Conservation (phyloP, 495 filamentous ascomycete species). For the Penicillium cosmopolitanum region DNA sequence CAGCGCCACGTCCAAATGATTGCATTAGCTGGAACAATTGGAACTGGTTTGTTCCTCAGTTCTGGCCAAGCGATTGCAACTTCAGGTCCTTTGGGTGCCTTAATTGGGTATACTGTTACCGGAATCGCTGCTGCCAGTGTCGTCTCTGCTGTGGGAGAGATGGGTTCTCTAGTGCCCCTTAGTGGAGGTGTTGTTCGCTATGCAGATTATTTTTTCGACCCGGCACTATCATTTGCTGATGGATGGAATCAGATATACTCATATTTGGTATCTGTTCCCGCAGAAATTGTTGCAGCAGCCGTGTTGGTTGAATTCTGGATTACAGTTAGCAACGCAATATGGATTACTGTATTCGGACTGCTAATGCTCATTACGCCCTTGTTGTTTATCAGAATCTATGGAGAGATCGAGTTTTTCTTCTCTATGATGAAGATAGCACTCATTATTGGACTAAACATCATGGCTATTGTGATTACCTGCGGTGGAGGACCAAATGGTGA, state of each 20-base stretch:
- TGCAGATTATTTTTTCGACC: background rate
- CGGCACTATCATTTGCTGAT: background rate
- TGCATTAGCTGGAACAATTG: constrained; percentile 34
- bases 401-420: no score
- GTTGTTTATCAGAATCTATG: no score
- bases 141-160: constrained; percentile 25
- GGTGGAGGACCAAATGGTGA: constrained; percentile 23
- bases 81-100: background rate
- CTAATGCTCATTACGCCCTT: no score
- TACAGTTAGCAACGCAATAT: background rate
- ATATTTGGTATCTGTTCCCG: background rate
- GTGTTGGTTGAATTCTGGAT: constrained; percentile 2
- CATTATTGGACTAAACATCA: no score
- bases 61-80: constrained; percentile 57
- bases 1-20: background rate
- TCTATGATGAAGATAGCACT: no score
- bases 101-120: no score
- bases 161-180: constrained; percentile 29
- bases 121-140: constrained; percentile 10
- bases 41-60: constrained; percentile 29
- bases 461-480: constrained; percentile 22
- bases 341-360: background rate
- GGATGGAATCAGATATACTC: background rate
- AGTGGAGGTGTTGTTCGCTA: constrained; percentile 24
- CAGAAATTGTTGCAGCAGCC: background rate